These are phyloP conservation scores for Cercospora beticola DNA, from an alignment of 2,329 filamentous ascomycete species.

Conservation along the genomic window DNA sequence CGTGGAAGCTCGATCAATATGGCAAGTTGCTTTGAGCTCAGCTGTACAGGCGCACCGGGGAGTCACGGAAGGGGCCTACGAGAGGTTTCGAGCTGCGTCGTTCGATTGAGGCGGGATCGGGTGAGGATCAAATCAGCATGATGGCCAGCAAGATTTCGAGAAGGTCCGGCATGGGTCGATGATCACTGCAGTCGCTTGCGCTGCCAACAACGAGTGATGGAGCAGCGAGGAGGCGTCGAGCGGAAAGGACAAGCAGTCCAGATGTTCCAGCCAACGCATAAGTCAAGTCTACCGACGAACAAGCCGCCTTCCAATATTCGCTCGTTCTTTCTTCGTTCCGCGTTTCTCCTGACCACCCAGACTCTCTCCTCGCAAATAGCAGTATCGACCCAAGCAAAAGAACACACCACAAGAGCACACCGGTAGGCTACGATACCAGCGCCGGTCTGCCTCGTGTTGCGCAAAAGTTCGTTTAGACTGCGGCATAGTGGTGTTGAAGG, in stretches of 20 bases:
- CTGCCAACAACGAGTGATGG: not conserved
- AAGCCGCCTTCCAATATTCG: constrained; percentile 8
- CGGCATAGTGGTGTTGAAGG: not conserved
- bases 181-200: not conserved
- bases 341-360: not conserved
- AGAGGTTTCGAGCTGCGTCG: not conserved
- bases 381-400: constrained; percentile 17
- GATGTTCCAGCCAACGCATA: not conserved
- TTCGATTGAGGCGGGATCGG: not conserved
- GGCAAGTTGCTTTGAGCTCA: not conserved
- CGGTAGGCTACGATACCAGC: not conserved
- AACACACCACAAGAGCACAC: constrained; percentile 14
- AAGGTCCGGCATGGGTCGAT: not conserved
- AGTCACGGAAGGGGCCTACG: not conserved
- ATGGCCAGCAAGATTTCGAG: not conserved
- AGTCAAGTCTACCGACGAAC: not conserved
- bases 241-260: not conserved
- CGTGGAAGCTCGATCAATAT: not conserved
- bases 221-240: not conserved
- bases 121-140: not conserved
- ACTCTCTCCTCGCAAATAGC: constrained; percentile 1
- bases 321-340: constrained; percentile 2
- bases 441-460: constrained; percentile 1
- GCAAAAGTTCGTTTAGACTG: constrained; percentile 4
- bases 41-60: not conserved